A percentile compares a stretch with the other conserved stretches of the same genome.
phyloP scores from a whole-genome alignment of 805 yeast species.

The Kuraishia capsulata region DNA sequence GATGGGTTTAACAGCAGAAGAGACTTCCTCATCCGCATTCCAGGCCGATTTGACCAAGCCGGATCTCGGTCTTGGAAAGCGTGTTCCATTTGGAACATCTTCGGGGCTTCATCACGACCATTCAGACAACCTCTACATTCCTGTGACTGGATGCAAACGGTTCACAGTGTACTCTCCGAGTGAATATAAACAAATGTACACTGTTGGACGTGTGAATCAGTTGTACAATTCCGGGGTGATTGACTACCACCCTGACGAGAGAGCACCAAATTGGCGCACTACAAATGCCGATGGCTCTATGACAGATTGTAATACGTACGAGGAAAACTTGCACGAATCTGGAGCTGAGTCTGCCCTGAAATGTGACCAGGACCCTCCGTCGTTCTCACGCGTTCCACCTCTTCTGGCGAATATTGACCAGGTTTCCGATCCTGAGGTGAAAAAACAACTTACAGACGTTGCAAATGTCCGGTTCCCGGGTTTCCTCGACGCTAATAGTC shows the following conservation, averaged over 20 bases:
- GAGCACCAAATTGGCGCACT: constrained; percentile 56
- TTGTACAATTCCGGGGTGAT: constrained; percentile 57
- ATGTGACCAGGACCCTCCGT: constrained; percentile 47
- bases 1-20: constrained; percentile 64
- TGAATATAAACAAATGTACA: constrained; percentile 48
- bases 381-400: constrained; percentile 59
- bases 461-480: constrained; percentile 40
- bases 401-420: constrained; percentile 52
- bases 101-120: constrained; percentile 79
- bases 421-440: constrained; percentile 20
- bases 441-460: constrained; percentile 21
- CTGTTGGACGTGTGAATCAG: constrained; percentile 51
- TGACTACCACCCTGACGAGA: constrained; percentile 44
- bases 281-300: constrained; percentile 57
- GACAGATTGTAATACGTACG: constrained; percentile 4
- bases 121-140: constrained; percentile 65
- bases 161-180: constrained; percentile 61
- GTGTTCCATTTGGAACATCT: constrained; percentile 47
- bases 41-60: constrained; percentile 1
- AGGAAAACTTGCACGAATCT: too few relatives aligned
- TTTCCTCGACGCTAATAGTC: constrained; percentile 29
- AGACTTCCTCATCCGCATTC: too few relatives aligned
- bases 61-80: constrained; percentile 39
- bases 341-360: not conserved
- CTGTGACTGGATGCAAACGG: constrained; percentile 50